A percentile compares a stretch with the other conserved stretches of the same genome.
These are phyloP conservation scores for Haplographium delicatum DNA, from an alignment of 495 filamentous ascomycete species.

Conservation along the genomic window DNA sequence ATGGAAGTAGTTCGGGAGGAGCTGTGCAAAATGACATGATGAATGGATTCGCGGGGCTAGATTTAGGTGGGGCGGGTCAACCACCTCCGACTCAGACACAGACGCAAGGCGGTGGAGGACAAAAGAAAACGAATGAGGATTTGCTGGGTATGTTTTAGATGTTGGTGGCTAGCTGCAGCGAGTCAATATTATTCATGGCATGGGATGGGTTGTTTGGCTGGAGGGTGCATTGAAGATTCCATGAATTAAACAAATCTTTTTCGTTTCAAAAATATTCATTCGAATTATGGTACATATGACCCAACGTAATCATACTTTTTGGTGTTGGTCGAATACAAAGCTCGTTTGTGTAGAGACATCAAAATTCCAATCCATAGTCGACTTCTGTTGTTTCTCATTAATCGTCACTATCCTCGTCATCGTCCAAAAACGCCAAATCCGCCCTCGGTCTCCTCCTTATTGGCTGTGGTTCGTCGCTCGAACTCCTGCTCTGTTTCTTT, in stretches of 20 bases:
- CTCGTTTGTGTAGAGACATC: no score
- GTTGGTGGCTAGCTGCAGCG: slow-evolving; percentile 7
- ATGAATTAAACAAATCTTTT: background rate
- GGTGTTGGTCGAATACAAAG: no score
- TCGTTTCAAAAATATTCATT: no score
- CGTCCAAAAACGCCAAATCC: slow-evolving; percentile 24
- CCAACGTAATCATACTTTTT: no score
- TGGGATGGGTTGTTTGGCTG: no score
- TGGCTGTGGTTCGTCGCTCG: background rate
- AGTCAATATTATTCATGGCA: background rate
- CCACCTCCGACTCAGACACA: slow-evolving; percentile 51
- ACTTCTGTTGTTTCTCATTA: no score
- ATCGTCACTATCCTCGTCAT: slow-evolving; percentile 19
- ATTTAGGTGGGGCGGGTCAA: slow-evolving; percentile 53
- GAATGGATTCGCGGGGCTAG: slow-evolving; percentile 78
- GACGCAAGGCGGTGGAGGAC: slow-evolving; percentile 24
- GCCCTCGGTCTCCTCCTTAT: slow-evolving; percentile 19
- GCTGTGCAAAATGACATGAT: slow-evolving; percentile 56
- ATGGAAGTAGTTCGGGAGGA: slow-evolving; percentile 1
- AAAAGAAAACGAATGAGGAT: slow-evolving; percentile 77
- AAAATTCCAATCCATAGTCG: no score
- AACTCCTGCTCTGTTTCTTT: slow-evolving; percentile 20
- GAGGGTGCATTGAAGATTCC: background rate
- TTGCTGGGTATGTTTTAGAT: slow-evolving; percentile 80
- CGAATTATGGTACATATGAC: no score